A percentile compares a stretch with the other conserved stretches of the same genome.
Evolutionary conservation across 495 filamentous ascomycete species (phyloP).

Genomic region (Aspergillus leporis): DNA sequence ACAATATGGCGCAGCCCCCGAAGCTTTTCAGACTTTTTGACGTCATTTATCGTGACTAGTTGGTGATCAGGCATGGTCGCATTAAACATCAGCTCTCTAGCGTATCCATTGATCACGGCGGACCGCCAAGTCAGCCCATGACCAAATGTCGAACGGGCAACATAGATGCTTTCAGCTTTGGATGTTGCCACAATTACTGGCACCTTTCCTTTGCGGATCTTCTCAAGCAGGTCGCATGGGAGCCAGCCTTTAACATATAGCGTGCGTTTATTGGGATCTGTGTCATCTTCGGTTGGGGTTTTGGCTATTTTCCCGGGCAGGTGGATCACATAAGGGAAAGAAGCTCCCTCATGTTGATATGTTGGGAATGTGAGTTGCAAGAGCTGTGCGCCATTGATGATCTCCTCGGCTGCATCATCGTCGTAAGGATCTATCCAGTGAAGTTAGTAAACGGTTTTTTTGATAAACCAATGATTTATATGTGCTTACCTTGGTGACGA

Average conservation of each 20-base stretch:
- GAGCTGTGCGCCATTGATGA: too few species aligned
- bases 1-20: background rate
- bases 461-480: too few species aligned
- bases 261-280: background rate
- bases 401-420: too few species aligned
- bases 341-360: too few species aligned
- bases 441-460: too few species aligned
- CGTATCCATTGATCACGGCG: background rate
- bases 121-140: slow-evolving; percentile 2
- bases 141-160: background rate
- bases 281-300: background rate
- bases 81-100: background rate
- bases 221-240: background rate
- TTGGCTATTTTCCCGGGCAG: background rate
- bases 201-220: background rate
- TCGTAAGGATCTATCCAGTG: too few species aligned
- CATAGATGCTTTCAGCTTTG: slow-evolving; percentile 2
- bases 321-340: background rate
- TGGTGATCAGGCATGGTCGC: too few species aligned
- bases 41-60: background rate
- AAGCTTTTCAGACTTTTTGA: background rate
- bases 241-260: background rate
- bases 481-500: background rate
- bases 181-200: background rate
- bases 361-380: too few species aligned